Evolutionary conservation across 495 filamentous ascomycete species (phyloP).

Genomic region (Daldinia vernicosa): DNA sequence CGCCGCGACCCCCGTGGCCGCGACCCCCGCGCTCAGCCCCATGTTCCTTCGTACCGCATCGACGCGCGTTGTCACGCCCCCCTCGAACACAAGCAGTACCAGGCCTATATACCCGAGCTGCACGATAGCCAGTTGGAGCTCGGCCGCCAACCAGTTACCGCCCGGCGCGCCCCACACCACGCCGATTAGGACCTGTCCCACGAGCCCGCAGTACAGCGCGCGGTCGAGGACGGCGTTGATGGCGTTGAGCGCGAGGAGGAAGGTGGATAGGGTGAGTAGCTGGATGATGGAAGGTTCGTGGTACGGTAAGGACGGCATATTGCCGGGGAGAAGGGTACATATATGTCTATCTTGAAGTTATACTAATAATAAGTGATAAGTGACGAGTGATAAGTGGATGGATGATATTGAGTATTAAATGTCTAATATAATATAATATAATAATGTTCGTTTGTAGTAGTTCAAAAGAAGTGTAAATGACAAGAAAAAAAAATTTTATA

Average conservation of each 20-base stretch:
- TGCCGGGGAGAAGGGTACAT: neutral
- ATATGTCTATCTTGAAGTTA: neutral
- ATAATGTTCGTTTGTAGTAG: neutral
- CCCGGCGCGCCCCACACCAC: conserved; percentile 71
- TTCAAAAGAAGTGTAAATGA: neutral
- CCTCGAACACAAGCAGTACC: conserved; percentile 78
- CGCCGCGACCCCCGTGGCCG: conserved; percentile 67
- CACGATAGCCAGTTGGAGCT: conserved; percentile 69
- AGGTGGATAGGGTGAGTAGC: conserved; percentile 69
- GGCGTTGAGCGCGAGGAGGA: conserved; percentile 72
- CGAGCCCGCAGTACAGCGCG: conserved; percentile 72
- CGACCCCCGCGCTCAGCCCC: conserved; percentile 66
- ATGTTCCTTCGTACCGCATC: conserved; percentile 65
- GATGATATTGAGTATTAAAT: neutral
- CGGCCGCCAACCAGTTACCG: conserved; percentile 47
- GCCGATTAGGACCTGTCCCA: conserved; percentile 79
- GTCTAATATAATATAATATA: no score
- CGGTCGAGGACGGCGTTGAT: conserved; percentile 66
- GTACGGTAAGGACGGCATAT: conserved; percentile 57
- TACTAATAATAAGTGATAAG: neutral
- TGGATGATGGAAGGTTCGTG: conserved; percentile 66
- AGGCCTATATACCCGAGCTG: conserved; percentile 81
- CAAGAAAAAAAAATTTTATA: neutral
- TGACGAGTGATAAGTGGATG: no score
- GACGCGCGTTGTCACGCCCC: conserved; percentile 73